phyloP scores from a whole-genome alignment of 108 stramenopile genomes.

The Conticribra guillardii region DNA sequence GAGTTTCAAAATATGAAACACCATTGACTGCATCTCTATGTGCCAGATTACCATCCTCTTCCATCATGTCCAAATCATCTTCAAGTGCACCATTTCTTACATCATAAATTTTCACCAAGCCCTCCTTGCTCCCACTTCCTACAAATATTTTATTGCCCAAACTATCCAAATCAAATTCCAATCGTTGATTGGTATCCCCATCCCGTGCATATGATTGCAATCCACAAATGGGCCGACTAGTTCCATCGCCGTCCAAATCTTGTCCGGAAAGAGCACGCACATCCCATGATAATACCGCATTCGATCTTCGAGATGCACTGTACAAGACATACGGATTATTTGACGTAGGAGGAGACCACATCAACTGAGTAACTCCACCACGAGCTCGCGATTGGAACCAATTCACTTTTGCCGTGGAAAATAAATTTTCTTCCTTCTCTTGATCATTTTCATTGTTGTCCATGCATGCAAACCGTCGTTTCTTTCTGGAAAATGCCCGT shows the following conservation, averaged over 20 bases:
- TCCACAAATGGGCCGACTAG: constrained; percentile 54
- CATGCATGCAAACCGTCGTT: constrained; percentile 49
- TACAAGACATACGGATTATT: constrained; percentile 57
- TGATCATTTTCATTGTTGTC: constrained; percentile 14
- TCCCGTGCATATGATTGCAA: constrained; percentile 64
- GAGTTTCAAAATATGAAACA: constrained; percentile 46
- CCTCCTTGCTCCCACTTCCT: constrained; percentile 56
- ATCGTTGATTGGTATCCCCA: constrained; percentile 80
- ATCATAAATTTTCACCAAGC: constrained; percentile 61
- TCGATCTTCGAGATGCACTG: constrained; percentile 71
- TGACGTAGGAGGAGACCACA: constrained; percentile 47
- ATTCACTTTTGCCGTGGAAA: constrained; percentile 66
- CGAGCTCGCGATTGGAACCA: constrained; percentile 81
- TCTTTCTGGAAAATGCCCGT: constrained; percentile 48
- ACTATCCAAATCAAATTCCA: constrained; percentile 68
- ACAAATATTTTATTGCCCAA: constrained; percentile 53
- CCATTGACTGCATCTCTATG: constrained; percentile 71
- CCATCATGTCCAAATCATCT: constrained; percentile 29
- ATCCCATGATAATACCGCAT: constrained; percentile 83
- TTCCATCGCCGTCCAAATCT: constrained; percentile 14
- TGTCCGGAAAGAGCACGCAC: constrained; percentile 66
- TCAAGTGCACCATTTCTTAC: constrained; percentile 20
- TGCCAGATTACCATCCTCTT: neutral
- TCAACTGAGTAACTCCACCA: constrained; percentile 78
- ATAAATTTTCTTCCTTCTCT: constrained; percentile 29